phyloP scores from a whole-genome alignment of 805 yeast genomes.

The Metschnikowia cubensis region DNA sequence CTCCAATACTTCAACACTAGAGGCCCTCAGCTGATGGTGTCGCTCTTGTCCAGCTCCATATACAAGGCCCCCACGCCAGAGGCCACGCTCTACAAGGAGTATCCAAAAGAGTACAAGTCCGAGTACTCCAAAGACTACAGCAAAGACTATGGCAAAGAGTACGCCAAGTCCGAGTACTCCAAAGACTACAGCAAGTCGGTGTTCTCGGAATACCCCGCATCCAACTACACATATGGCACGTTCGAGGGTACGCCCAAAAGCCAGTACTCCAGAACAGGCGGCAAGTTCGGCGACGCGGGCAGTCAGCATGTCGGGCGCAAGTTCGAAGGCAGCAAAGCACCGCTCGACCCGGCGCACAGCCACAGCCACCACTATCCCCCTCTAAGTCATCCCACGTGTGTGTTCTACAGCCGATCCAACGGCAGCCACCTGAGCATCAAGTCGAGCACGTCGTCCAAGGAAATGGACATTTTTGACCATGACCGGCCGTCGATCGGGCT shows the following conservation, averaged over 20 bases:
- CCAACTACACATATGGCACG: slow-evolving; percentile 4
- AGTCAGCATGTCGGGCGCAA: slow-evolving; percentile 4
- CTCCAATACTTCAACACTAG: slow-evolving; percentile 10
- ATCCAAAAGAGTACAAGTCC: neutral
- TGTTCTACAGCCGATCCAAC: slow-evolving; percentile 14
- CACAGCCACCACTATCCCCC: slow-evolving; percentile 13
- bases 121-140: neutral
- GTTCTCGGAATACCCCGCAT: slow-evolving; percentile 7
- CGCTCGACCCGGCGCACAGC: slow-evolving; percentile 6
- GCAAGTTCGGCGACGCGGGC: neutral
- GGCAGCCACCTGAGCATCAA: slow-evolving; percentile 27
- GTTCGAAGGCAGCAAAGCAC: neutral
- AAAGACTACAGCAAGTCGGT: slow-evolving; percentile 1
- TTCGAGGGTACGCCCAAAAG: neutral
- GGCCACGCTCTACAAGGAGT: neutral
- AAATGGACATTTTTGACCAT: slow-evolving; percentile 23
- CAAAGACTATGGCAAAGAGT: neutral
- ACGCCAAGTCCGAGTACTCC: neutral
- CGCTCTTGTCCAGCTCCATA: slow-evolving; percentile 5
- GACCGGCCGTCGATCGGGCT: slow-evolving; percentile 23
- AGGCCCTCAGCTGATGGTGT: slow-evolving; percentile 14
- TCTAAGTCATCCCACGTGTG: slow-evolving; percentile 6
- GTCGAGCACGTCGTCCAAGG: slow-evolving; percentile 20
- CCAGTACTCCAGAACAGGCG: neutral
- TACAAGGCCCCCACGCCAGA: neutral